These are phyloP conservation scores for Arabidopsis lyrata DNA, from an alignment of 441 rosid species.

Conservation along the genomic window DNA sequence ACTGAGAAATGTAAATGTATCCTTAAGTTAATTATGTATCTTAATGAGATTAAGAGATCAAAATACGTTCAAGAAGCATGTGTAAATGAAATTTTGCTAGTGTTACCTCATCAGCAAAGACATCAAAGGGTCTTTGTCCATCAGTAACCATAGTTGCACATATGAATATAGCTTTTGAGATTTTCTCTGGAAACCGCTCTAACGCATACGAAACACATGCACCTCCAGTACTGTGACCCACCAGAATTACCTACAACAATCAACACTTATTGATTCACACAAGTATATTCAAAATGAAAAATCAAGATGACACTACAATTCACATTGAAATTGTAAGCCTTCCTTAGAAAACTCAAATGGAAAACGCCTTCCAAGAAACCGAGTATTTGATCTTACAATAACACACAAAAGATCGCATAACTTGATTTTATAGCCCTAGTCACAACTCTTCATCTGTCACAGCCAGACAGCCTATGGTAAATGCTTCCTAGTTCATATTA, in stretches of 20 bases:
- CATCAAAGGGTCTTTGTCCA: slow-evolving; percentile 87
- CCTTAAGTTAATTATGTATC: not conserved
- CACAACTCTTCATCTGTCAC: not conserved
- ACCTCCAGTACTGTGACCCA: slow-evolving; percentile 91
- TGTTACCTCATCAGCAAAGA: slow-evolving; percentile 81
- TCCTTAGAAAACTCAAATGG: slow-evolving; percentile 7
- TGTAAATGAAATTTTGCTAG: not conserved
- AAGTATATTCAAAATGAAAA: not conserved
- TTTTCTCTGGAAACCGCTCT: slow-evolving; percentile 77
- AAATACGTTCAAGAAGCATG: not conserved
- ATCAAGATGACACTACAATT: slow-evolving; percentile 4
- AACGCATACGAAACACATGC: slow-evolving; percentile 82
- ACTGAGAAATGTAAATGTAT: not conserved
- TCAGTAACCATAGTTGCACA: slow-evolving; percentile 92
- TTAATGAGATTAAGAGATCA: not conserved
- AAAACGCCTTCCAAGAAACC: not conserved
- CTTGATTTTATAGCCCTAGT: not conserved
- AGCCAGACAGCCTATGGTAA: not conserved
- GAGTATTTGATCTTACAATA: not conserved
- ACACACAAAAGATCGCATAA: not conserved
- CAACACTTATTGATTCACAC: slow-evolving; percentile 10
- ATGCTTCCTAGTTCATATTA: not conserved
- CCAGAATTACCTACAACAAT: slow-evolving; percentile 76
- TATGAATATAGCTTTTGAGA: slow-evolving; percentile 79
- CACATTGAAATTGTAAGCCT: not conserved